A percentile compares a stretch with the other conserved stretches of the same genome.
Evolutionary conservation across 164 flowering plant species (phyloP).

Genomic region (Nymphaea colorata): DNA sequence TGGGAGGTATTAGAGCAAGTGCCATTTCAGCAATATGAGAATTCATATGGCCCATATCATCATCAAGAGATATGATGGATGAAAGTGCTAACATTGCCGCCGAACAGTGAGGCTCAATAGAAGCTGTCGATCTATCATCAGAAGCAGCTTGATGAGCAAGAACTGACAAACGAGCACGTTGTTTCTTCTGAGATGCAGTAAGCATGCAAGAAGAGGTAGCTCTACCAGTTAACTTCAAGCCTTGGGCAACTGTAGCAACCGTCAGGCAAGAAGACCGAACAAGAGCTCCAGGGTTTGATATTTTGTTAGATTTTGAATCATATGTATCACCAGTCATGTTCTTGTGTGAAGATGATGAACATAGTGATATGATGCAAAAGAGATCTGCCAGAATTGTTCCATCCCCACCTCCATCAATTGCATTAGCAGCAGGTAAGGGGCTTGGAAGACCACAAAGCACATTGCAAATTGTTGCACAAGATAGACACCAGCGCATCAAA

Average conservation of each 20-base stretch:
- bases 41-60: conserved; percentile 30
- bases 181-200: conserved; percentile 60
- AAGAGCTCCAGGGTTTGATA: conserved; percentile 36
- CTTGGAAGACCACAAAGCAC: conserved; percentile 78
- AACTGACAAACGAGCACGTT: conserved; percentile 58
- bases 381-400: conserved; percentile 72
- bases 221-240: conserved; percentile 63
- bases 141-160: conserved; percentile 61
- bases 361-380: conserved; percentile 54
- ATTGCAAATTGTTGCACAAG: conserved; percentile 31
- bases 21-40: conserved; percentile 58
- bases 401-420: conserved; percentile 84
- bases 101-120: conserved; percentile 40
- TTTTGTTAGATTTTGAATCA: conserved; percentile 32
- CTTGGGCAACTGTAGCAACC: conserved; percentile 68
- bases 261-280: conserved; percentile 62
- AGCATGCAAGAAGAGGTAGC: conserved; percentile 69
- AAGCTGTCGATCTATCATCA: conserved; percentile 34
- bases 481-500: conserved; percentile 61
- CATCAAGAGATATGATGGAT: conserved; percentile 75
- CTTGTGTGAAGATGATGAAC: conserved; percentile 35
- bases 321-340: conserved; percentile 37
- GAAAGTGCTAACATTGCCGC: conserved; percentile 92
- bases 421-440: conserved; percentile 58
- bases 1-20: conserved; percentile 76